A percentile compares a stretch with the other conserved stretches of the same genome.
These are phyloP conservation scores for Coffea canephora DNA, from an alignment of 257 asterid genomes.

Conservation along the genomic window DNA sequence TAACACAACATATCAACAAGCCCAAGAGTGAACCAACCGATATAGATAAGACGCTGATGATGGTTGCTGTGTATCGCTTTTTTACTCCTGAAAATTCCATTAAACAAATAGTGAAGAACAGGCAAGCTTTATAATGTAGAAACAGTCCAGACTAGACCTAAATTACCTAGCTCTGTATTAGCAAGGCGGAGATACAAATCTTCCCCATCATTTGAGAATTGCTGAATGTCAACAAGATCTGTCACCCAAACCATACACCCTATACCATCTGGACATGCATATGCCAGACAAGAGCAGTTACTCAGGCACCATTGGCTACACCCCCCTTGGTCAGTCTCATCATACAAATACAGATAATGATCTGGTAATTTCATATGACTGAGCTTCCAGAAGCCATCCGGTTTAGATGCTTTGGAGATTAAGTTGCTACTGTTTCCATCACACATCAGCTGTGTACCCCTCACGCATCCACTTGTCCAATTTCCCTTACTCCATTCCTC, in stretches of 20 bases:
- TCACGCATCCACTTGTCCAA: constrained; percentile 34
- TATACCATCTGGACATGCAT: constrained; percentile 27
- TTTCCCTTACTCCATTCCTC: constrained; percentile 29
- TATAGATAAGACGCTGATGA: constrained; percentile 13
- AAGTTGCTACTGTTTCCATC: constrained; percentile 4
- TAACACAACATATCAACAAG: constrained; percentile 6
- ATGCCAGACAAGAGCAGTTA: constrained; percentile 38
- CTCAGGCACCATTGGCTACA: constrained; percentile 24
- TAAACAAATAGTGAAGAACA: neutral
- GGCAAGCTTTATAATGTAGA: neutral
- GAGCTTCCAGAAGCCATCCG: constrained; percentile 26
- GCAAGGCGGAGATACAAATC: constrained; percentile 30
- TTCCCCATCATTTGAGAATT: constrained; percentile 17
- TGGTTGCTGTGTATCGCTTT: neutral
- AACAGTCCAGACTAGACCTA: neutral
- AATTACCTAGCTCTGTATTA: constrained; percentile 21
- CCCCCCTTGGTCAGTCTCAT: constrained; percentile 3
- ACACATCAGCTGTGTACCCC: constrained; percentile 23
- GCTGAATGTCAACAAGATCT: constrained; percentile 26
- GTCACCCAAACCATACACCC: constrained; percentile 38
- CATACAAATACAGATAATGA: constrained; percentile 9
- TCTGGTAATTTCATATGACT: constrained; percentile 34
- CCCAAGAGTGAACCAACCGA: constrained; percentile 6
- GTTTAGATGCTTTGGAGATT: neutral
- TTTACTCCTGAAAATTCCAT: constrained; percentile 18